A percentile compares a stretch with the other conserved stretches of the same genome.
Conservation (phyloP, 805 yeast genomes). For the Wickerhamomyces ciferrii region DNA sequence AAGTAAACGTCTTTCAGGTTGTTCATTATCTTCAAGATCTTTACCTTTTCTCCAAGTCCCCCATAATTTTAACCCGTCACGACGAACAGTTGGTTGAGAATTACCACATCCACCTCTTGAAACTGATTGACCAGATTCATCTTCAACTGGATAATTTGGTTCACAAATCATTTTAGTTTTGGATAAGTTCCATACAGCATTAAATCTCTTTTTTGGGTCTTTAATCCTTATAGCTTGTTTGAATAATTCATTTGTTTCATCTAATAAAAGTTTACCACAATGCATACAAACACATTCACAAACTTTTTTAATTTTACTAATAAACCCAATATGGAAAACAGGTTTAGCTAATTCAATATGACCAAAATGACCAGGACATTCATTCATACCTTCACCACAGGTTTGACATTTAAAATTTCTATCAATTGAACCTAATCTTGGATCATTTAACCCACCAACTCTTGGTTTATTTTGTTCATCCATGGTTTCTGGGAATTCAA, state of each 20-base stretch:
- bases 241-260: slow-evolving; percentile 65
- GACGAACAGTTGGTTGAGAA: slow-evolving; percentile 90
- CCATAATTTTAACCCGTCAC: slow-evolving; percentile 92
- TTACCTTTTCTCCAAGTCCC: slow-evolving; percentile 98
- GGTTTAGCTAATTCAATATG: slow-evolving; percentile 98
- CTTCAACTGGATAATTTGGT: slow-evolving; percentile 68
- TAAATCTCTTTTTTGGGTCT: slow-evolving; percentile 94
- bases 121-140: slow-evolving; percentile 43
- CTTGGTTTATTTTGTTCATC: slow-evolving; percentile 95
- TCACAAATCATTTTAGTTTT: slow-evolving; percentile 95
- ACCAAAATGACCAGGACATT: slow-evolving; percentile 99
- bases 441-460: slow-evolving; percentile 96
- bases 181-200: slow-evolving; percentile 93
- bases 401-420: slow-evolving; percentile 98
- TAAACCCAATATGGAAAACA: slow-evolving; percentile 95
- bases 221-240: slow-evolving; percentile 84
- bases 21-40: slow-evolving; percentile 70
- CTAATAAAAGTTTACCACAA: slow-evolving; percentile 91
- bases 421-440: slow-evolving; percentile 94
- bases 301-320: slow-evolving; percentile 88
- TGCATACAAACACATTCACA: slow-evolving; percentile 98
- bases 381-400: slow-evolving; percentile 98
- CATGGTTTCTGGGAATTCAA: slow-evolving; percentile 99
- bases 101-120: slow-evolving; percentile 98
- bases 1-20: slow-evolving; percentile 86